phyloP scores from a whole-genome alignment of 805 yeast species.

The Starmerella riodocensis region DNA sequence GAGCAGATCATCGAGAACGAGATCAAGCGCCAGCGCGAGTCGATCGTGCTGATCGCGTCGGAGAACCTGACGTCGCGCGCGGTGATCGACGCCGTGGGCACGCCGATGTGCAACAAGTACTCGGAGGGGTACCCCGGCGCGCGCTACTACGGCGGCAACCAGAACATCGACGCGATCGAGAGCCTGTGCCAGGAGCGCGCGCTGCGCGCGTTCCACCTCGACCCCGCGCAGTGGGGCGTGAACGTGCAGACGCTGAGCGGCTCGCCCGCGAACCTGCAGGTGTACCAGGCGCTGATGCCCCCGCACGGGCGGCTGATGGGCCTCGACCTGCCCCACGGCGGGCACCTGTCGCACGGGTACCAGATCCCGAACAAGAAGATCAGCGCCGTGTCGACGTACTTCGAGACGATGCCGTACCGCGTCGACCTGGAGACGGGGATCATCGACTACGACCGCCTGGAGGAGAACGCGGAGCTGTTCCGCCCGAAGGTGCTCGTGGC shows the following conservation, averaged over 20 bases:
- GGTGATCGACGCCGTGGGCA: slow-evolving; percentile 90
- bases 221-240: slow-evolving; percentile 87
- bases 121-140: slow-evolving; percentile 99
- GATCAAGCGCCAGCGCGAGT: slow-evolving; percentile 81
- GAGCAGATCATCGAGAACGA: slow-evolving; percentile 44
- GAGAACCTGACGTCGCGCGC: slow-evolving; percentile 95
- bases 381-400: slow-evolving; percentile 89
- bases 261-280: slow-evolving; percentile 95
- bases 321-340: slow-evolving; percentile 95
- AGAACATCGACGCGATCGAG: slow-evolving; percentile 91
- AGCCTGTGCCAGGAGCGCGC: slow-evolving; percentile 89
- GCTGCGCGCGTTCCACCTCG: slow-evolving; percentile 68
- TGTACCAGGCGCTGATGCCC: slow-evolving; percentile 86
- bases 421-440: slow-evolving; percentile 83
- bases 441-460: slow-evolving; percentile 91
- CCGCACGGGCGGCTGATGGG: slow-evolving; percentile 98
- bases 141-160: slow-evolving; percentile 97
- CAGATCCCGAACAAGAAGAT: slow-evolving; percentile 89
- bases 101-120: slow-evolving; percentile 97
- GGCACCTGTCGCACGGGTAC: slow-evolving; percentile 96
- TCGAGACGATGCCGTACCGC: slow-evolving; percentile 97
- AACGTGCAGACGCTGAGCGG: slow-evolving; percentile 95
- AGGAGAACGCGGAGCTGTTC: slow-evolving; percentile 76
- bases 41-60: slow-evolving; percentile 87
- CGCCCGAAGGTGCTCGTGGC: slow-evolving; percentile 96